Base-by-base conservation (phyloP, 768 basidiomycete genomes). In the Hypsizygus marmoreus region DNA sequence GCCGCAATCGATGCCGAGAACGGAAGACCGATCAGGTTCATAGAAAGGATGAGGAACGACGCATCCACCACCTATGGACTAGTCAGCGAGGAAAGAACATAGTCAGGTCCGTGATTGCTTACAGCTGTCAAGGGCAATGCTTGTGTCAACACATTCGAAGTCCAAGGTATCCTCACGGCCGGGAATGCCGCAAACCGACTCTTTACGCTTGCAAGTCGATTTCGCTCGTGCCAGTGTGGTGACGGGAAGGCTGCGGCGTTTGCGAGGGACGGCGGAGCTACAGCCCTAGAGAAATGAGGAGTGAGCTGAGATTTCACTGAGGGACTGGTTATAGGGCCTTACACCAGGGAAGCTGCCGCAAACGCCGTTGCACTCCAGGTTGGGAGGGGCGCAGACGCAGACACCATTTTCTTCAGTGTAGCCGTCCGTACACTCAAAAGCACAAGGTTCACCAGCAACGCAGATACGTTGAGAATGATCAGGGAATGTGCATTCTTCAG, bases 1-100 rank as follows among this genome's bases (percentile, higher is more conserved):
- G 22, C 44, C 37, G 22, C 66, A 56, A 39, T 56, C 40, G 52
- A 61, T 16, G 55, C 63, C 26, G 55, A 60, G 17, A 56, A 59
- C 32, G 61, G 56, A 45, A 58, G 60, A 9, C 51, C 56, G 40
- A 58, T 62, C 24, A 16, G 53, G 42, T 23, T 53, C 45, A 35
- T 47, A 35, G 42, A 56, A 58, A 13, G 54, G 54, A 22, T 53
- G 51, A 25, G 57, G 54, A 31, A 42, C 33, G 5, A 41, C 36
- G 33, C 57, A 58, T n/a, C 54, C 57, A 14, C 57, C 57, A 30
- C 57, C 57, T 58, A 20, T 31, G 16, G 20, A 16, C n/a, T 14
- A 25, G 12, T 6, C n/a, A 14, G 26, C 24, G 38, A 22, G 16
- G 6, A 12, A 32, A 11, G 10, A 10, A 10, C n/a, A 31, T 13